Conservation (phyloP, 208 protist genomes). For the Leishmania braziliensis region DNA sequence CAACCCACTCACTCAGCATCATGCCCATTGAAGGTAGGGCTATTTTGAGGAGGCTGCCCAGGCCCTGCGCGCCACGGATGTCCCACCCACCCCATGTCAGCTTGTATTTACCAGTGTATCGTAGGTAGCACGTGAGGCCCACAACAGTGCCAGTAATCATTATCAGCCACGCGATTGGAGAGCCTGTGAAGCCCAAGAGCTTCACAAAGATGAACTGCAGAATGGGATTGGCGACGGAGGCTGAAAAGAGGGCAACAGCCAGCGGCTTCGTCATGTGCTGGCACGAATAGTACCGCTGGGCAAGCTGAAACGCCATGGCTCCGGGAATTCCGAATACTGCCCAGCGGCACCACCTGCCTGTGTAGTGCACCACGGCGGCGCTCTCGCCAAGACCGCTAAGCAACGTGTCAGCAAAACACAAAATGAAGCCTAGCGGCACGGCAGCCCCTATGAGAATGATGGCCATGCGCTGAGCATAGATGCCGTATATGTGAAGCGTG, state of each 20-base stretch:
- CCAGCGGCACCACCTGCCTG: slow-evolving; percentile 69
- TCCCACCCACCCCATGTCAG: slow-evolving; percentile 80
- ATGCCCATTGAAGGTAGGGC: slow-evolving; percentile 84
- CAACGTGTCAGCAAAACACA: slow-evolving; percentile 60
- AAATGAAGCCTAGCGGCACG: slow-evolving; percentile 68
- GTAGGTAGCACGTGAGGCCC: slow-evolving; percentile 57
- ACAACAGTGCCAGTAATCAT: slow-evolving; percentile 56
- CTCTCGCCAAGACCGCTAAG: slow-evolving; percentile 52
- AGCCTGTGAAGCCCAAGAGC: slow-evolving; percentile 75
- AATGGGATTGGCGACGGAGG: slow-evolving; percentile 63
- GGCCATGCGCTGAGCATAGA: slow-evolving; percentile 81
- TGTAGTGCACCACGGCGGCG: slow-evolving; percentile 61
- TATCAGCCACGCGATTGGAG: slow-evolving; percentile 84
- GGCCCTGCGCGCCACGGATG: slow-evolving; percentile 48
- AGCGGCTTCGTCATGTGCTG: slow-evolving; percentile 77
- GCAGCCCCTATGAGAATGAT: slow-evolving; percentile 70
- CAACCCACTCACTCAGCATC: slow-evolving; percentile 88
- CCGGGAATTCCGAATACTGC: slow-evolving; percentile 69
- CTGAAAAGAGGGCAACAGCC: slow-evolving; percentile 58
- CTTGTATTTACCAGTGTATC: slow-evolving; percentile 57
- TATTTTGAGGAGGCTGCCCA: slow-evolving; percentile 53
- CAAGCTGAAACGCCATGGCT: slow-evolving; percentile 61
- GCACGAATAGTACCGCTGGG: slow-evolving; percentile 86
- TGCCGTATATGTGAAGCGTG: slow-evolving; percentile 79
- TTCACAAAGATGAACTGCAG: slow-evolving; percentile 71